Evolutionary conservation across 2,329 filamentous ascomycete genomes (phyloP), one percentile per base, ranked within the genome.

Genomic region (Mycosphaerelloides madeirae): DNA sequence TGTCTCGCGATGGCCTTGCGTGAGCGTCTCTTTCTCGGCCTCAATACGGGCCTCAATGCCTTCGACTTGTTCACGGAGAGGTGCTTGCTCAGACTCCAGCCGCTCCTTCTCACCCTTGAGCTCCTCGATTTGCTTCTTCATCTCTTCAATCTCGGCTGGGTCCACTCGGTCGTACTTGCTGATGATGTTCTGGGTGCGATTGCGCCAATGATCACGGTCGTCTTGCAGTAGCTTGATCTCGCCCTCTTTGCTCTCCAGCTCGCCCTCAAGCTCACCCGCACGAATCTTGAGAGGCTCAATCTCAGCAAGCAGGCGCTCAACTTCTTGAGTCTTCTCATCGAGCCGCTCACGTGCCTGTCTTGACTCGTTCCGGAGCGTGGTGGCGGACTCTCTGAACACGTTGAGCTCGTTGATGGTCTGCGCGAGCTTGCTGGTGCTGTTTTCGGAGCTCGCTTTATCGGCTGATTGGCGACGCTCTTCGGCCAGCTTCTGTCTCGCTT

Each of bases 131-230:
- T 83, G 83, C 61, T 85, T 81, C 70, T 93, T 95, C 46, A 98
- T 77, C 48, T 85, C 83, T 58, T 97, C 91, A 63, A 96, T 79
- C 61, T 97, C 91, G 3, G 87, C 87, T 33, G 93, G 91, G 62
- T 98, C 93, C 41, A 94, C 87, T 44, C 91, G 87, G 56, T 95
- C 90, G 62, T 97, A 96, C 64, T 95, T 96, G 54, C 88, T 89
- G 39, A 98, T 79, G 50, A 98, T 96, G 56, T 94, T 87, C 63
- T 97, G 89, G 1, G 89, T 94, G 18, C 93, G 84, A 73, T 96
- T 91, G 68, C 95, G 89, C 87, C 91, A 96, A 46, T 87, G 81
- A 63, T 97, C 91, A 13, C 93, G 84, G 62, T 97, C 91, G 58
- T 93, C 85, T 54, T 94, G 85, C 8, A 97, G 76, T 52, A 96